phyloP scores from a whole-genome alignment of 2,329 filamentous ascomycete species.

The Trichoderma oligosporum region DNA sequence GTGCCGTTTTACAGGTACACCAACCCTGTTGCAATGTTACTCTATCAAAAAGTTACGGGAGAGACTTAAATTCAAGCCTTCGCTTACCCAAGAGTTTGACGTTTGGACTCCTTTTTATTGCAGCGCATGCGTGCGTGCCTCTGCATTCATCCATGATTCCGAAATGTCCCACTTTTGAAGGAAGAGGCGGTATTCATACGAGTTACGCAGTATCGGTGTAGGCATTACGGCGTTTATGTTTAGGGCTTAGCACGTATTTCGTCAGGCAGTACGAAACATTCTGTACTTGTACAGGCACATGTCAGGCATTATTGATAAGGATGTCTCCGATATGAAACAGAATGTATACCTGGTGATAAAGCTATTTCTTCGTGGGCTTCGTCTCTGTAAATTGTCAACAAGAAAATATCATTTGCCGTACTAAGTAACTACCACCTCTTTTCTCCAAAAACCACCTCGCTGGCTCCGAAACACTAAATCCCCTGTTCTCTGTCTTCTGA shows the following conservation, averaged over 20 bases:
- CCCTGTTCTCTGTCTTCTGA: too few relatives aligned
- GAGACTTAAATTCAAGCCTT: too few relatives aligned
- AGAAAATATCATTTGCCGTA: too few relatives aligned
- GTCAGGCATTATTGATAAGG: constrained; percentile 16
- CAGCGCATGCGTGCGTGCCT: neutral
- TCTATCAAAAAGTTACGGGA: too few relatives aligned
- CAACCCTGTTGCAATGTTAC: neutral
- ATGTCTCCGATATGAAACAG: neutral
- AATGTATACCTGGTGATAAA: too few relatives aligned
- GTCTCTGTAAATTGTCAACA: too few relatives aligned
- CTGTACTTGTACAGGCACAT: neutral
- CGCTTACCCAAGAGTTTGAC: too few relatives aligned
- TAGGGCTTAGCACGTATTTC: neutral
- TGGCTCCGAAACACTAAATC: constrained; percentile 4
- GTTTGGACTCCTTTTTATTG: constrained; percentile 1
- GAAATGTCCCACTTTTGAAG: constrained; percentile 1
- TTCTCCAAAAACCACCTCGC: constrained; percentile 10
- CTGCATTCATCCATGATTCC: neutral
- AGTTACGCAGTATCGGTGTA: constrained; percentile 8
- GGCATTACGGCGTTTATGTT: neutral
- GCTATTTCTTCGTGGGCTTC: too few relatives aligned
- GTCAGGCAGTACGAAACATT: neutral
- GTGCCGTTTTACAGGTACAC: neutral
- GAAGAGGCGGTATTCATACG: constrained; percentile 11
- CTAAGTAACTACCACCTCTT: neutral